Conservation (phyloP, 2,329 filamentous ascomycete genomes). For the Aspergillus viridinutans region DNA sequence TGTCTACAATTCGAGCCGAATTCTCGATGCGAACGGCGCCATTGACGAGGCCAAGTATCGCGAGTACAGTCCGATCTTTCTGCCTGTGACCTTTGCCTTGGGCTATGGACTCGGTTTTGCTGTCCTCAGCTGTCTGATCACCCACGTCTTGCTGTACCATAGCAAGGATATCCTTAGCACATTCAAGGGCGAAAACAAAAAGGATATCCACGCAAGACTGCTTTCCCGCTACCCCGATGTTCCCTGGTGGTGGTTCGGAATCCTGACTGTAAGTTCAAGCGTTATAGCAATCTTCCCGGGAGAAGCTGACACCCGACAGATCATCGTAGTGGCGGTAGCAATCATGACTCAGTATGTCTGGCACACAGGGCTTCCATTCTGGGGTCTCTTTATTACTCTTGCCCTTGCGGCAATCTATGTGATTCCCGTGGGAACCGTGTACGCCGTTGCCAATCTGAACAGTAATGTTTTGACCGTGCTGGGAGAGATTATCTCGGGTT, state of each 20-base stretch:
- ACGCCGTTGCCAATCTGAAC: conserved; percentile 39
- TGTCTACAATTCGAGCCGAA: conserved; percentile 54
- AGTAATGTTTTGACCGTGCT: conserved; percentile 40
- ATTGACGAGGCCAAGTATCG: conserved; percentile 57
- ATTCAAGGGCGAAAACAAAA: conserved; percentile 21
- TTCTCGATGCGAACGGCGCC: conserved; percentile 48
- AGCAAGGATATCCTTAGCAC: conserved; percentile 18
- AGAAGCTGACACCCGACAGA: background rate
- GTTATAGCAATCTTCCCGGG: background rate
- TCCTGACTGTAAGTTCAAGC: conserved; percentile 21
- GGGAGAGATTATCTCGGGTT: conserved; percentile 40
- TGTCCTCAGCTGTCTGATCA: conserved; percentile 50
- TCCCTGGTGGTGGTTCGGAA: conserved; percentile 38
- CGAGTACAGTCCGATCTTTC: conserved; percentile 58
- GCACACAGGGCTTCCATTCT: conserved; percentile 38
- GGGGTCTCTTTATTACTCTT: conserved; percentile 37
- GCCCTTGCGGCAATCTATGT: conserved; percentile 38
- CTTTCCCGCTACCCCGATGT: conserved; percentile 33
- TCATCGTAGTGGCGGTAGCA: conserved; percentile 36
- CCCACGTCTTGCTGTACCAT: conserved; percentile 19
- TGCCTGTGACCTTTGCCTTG: conserved; percentile 52
- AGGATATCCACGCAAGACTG: conserved; percentile 37
- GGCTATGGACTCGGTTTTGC: conserved; percentile 58
- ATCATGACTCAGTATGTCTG: conserved; percentile 19
- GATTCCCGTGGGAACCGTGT: conserved; percentile 39